These are phyloP conservation scores for Candida sakaeoensis DNA, from an alignment of 805 yeast species.

Conservation along the genomic window DNA sequence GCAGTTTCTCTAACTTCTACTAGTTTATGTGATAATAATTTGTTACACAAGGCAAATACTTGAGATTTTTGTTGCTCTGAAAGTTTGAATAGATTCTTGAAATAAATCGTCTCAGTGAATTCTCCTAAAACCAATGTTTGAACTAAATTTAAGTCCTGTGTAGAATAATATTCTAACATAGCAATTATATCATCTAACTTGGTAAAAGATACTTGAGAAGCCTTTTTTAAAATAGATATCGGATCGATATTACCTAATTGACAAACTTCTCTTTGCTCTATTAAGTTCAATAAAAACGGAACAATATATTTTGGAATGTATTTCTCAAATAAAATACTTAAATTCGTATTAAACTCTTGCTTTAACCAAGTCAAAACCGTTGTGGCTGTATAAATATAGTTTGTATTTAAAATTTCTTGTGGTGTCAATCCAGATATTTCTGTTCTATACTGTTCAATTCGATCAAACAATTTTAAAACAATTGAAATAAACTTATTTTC, in stretches of 20 bases:
- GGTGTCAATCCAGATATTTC: constrained; percentile 38
- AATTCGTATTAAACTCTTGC: constrained; percentile 50
- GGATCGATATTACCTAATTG: constrained; percentile 63
- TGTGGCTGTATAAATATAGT: constrained; percentile 60
- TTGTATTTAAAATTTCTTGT: constrained; percentile 56
- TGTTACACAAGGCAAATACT: constrained; percentile 50
- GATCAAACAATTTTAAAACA: constrained; percentile 43
- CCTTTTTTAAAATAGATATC: constrained; percentile 39
- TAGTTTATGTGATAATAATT: constrained; percentile 56
- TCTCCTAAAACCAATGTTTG: constrained; percentile 67
- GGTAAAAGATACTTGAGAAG: constrained; percentile 39
- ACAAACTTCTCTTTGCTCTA: constrained; percentile 74
- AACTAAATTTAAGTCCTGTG: constrained; percentile 27
- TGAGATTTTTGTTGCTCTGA: constrained; percentile 40
- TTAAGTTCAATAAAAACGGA: constrained; percentile 65
- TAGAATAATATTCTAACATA: constrained; percentile 37
- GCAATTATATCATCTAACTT: constrained; percentile 23
- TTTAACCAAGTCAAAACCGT: constrained; percentile 62
- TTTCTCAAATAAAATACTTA: constrained; percentile 50
- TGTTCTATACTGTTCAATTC: constrained; percentile 40
- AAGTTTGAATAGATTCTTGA: constrained; percentile 61
- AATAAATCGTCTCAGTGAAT: constrained; percentile 67
- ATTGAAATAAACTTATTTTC: constrained; percentile 20
- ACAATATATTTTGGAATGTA: constrained; percentile 48
- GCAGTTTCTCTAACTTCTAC: constrained; percentile 75